phyloP scores from a whole-genome alignment of 1,284 basidiomycete species.

The Pholiota adiposa region DNA sequence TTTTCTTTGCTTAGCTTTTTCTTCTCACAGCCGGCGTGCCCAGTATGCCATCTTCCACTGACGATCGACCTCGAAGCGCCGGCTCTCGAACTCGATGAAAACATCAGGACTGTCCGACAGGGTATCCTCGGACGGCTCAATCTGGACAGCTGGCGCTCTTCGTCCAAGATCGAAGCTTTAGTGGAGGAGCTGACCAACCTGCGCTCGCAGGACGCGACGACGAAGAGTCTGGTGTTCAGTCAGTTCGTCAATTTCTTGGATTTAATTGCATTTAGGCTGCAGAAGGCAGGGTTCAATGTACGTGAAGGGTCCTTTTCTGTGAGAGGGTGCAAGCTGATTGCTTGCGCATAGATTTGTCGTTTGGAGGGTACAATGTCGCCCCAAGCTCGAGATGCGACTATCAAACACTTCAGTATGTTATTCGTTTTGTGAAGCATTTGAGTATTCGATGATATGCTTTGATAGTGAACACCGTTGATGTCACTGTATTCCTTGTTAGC shows the following conservation, averaged over 20 bases:
- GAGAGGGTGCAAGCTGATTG: background rate
- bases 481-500: conserved; percentile 95
- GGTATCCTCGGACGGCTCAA: conserved; percentile 94
- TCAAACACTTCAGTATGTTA: conserved; percentile 87
- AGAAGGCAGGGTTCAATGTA: conserved; percentile 89
- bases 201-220: conserved; percentile 84
- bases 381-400: conserved; percentile 93
- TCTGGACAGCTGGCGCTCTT: conserved; percentile 90
- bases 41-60: conserved; percentile 91
- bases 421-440: background rate
- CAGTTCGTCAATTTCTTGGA: conserved; percentile 93
- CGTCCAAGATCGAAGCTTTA: conserved; percentile 96
- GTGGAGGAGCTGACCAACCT: conserved; percentile 92
- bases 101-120: conserved; percentile 66
- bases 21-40: conserved; percentile 80
- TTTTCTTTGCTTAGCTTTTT: conserved; percentile 1
- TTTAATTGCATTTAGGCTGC: conserved; percentile 91
- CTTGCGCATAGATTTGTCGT: conserved; percentile 77
- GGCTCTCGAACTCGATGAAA: conserved; percentile 83
- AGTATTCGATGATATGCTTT: background rate
- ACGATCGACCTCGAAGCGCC: conserved; percentile 96
- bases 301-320: conserved; percentile 28
- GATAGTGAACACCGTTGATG: conserved; percentile 90
- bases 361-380: conserved; percentile 98
- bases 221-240: conserved; percentile 96